Evolutionary conservation across 208 protist species (phyloP).

Genomic region (Trypanosomatidae sp.): DNA sequence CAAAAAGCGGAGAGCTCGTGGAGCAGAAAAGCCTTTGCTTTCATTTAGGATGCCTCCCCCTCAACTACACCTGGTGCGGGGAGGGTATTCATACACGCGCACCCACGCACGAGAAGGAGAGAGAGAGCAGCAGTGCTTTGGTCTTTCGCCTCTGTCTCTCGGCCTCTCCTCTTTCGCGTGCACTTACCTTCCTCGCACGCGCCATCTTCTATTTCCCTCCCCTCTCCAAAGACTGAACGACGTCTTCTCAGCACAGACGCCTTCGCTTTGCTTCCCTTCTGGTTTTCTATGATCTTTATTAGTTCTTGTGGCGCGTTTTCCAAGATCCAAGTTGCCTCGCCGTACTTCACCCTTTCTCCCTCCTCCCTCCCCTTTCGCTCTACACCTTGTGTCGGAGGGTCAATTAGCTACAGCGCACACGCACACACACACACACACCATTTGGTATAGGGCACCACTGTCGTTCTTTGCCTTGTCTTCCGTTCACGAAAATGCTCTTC

Average conservation of each 20-base stretch:
- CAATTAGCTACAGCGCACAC: neutral
- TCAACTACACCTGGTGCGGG: neutral
- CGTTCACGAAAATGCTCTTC: conserved; percentile 20
- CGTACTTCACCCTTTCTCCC: neutral
- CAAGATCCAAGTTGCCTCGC: neutral
- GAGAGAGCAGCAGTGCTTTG: neutral
- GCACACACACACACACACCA: neutral
- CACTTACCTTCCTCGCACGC: neutral
- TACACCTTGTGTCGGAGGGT: neutral
- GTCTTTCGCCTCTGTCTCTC: neutral
- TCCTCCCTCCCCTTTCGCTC: neutral
- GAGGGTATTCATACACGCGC: neutral
- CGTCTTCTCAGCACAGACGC: neutral
- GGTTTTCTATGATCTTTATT: neutral
- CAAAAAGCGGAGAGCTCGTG: neutral
- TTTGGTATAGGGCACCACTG: neutral
- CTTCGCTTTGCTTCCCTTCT: neutral
- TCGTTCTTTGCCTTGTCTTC: neutral
- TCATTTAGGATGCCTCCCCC: neutral
- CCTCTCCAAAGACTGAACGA: neutral
- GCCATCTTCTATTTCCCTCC: neutral
- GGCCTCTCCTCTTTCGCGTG: neutral
- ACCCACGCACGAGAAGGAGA: neutral
- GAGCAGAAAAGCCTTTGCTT: neutral
- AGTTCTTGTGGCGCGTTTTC: neutral